Base-by-base conservation (phyloP, 352 stramenopile genomes). In the Blastocystis sp. region DNA sequence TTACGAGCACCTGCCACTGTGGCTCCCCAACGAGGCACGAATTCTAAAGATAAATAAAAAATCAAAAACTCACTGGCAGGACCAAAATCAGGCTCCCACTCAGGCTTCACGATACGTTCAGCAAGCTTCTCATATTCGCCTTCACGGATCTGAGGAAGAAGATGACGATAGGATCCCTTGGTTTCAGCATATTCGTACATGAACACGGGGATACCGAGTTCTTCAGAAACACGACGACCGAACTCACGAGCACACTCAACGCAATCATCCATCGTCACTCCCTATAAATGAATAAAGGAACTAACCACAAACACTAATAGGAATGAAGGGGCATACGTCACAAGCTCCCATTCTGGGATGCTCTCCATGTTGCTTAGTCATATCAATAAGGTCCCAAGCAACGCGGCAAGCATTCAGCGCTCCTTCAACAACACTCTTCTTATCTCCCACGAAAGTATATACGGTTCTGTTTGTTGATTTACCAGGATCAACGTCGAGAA, bases 291-390 rank as follows among this genome's bases (percentile, higher is more conserved):
- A 60, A 15, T 5, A 11, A 15, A 30, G n/a, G 15, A 13, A 30
- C 24, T 2, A 24, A 60, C 13, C 15, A 2, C 44, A 9, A 51
- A 89, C 89, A 33, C 89, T 82, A 44, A 91, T 89, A 48, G 89
- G 89, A 57, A 91, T 90, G 59, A 91, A 91, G 54, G 89, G 89
- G 44, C 89, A 91, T n/a, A 91, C 89, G 59, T 91, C 89, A 57
- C 87, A 90, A 58, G 89, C 89, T 75, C 89, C 89, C 57, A 91
- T 90, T 37, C 89, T 60, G 37, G 89, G 89, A 56, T 91, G 89
- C 62, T 89, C 87, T 58, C 89, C 89, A 40, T 90, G 73, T 37
- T 91, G 89, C 64, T 90, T 91, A 30, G 58, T 88, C 89, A 91
- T 91, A 69, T 91, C 89, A 42, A 91, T 91, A 33, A 90, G 57